Percentiles rank a stretch among this genome's conserved stretches.
Conservation (phyloP, 2,329 filamentous ascomycete species). For the Diplodia scrobiculata region DNA sequence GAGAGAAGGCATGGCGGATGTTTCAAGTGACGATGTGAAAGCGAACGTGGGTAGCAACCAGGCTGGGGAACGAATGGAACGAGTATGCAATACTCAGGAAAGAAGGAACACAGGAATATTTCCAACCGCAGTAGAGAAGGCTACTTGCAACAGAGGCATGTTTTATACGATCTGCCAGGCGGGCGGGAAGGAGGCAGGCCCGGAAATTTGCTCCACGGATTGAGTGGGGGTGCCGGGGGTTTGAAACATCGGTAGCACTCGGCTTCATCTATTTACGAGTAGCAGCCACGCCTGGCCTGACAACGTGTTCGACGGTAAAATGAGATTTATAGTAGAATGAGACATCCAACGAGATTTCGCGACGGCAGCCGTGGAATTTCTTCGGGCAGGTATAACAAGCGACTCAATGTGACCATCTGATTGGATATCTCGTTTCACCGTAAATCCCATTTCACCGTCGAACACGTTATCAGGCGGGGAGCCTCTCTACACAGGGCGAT, state of each 20-base stretch:
- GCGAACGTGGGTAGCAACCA: constrained; percentile 10
- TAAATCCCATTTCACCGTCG: too few species aligned
- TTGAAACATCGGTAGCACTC: constrained; percentile 21
- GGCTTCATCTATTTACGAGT: constrained; percentile 19
- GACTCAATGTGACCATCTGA: too few species aligned
- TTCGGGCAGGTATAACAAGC: too few species aligned
- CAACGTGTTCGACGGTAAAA: too few species aligned
- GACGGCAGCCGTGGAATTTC: too few species aligned
- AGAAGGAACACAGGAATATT: neutral
- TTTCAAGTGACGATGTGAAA: neutral
- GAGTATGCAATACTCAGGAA: constrained; percentile 23
- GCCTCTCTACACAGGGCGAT: constrained; percentile 12
- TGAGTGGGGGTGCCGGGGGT: constrained; percentile 11
- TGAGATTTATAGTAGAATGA: too few species aligned
- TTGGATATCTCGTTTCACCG: too few species aligned
- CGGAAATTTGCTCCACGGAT: constrained; percentile 24
- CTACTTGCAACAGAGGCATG: neutral
- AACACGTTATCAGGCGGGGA: neutral
- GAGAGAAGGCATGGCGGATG: constrained; percentile 23
- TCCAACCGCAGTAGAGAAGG: neutral
- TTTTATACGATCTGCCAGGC: constrained; percentile 12
- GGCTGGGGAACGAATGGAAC: constrained; percentile 14
- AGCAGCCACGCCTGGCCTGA: constrained; percentile 1
- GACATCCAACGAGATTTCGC: too few species aligned
- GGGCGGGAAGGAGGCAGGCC: constrained; percentile 7